Percentiles rank a stretch among this genome's conserved stretches.
Evolutionary conservation across 768 basidiomycete genomes (phyloP).

Genomic region (Trametes meyenii): DNA sequence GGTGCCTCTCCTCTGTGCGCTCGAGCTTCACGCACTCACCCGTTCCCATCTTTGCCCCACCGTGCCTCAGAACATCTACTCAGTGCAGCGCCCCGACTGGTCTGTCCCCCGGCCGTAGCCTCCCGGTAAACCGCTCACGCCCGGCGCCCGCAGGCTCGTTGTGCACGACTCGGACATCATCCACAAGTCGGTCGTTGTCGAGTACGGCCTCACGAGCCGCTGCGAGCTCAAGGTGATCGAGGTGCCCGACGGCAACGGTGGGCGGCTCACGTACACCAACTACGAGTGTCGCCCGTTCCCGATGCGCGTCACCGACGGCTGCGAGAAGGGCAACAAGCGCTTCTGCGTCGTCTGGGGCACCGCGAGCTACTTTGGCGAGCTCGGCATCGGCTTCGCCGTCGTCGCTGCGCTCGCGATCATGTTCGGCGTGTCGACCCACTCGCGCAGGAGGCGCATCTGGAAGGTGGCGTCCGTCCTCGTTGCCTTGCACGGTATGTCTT

Average conservation of each 20-base stretch:
- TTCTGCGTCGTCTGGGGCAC: conserved; percentile 75
- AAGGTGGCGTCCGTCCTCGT: conserved; percentile 68
- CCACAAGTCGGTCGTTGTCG: conserved; percentile 49
- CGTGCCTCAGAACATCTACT: conserved; percentile 54
- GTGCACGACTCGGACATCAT: conserved; percentile 45
- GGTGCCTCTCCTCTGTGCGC: conserved; percentile 28
- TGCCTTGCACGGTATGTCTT: conserved; percentile 56
- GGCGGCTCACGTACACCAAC: conserved; percentile 52
- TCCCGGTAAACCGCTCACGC: conserved; percentile 11
- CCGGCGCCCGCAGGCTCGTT: conserved; percentile 38
- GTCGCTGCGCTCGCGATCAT: conserved; percentile 60
- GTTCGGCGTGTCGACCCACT: conserved; percentile 73
- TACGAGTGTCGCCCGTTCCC: conserved; percentile 72
- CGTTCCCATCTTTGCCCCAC: background rate
- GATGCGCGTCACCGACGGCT: conserved; percentile 46
- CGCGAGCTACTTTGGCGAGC: conserved; percentile 66
- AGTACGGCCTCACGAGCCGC: conserved; percentile 60
- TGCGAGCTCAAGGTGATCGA: conserved; percentile 57
- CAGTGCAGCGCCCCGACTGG: conserved; percentile 66
- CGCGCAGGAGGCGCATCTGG: conserved; percentile 77
- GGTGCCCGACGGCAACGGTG: conserved; percentile 49
- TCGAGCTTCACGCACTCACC: background rate
- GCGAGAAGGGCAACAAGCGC: conserved; percentile 53
- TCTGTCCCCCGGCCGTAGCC: conserved; percentile 31
- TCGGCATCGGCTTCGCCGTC: conserved; percentile 65